Evolutionary conservation across 495 filamentous ascomycete species (phyloP).

Genomic region (Cryomyces minteri): DNA sequence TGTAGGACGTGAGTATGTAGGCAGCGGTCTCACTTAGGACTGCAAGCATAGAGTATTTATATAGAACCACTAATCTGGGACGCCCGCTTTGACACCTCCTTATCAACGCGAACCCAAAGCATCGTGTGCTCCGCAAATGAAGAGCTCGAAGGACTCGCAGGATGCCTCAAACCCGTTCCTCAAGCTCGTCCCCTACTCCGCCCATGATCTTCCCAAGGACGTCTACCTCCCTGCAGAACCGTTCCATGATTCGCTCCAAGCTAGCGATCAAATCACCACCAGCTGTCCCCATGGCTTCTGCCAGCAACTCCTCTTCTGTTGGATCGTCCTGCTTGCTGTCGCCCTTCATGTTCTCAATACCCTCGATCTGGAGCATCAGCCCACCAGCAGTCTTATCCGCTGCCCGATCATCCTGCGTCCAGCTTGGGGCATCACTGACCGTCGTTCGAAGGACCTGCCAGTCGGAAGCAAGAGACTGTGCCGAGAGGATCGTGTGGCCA

Average conservation of each 20-base stretch:
- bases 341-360: background rate
- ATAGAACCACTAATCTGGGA: too few relatives aligned
- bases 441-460: constrained; percentile 17
- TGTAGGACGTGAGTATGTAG: too few relatives aligned
- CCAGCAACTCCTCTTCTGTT: constrained; percentile 3
- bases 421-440: constrained; percentile 15
- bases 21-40: too few relatives aligned
- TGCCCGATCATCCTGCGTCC: constrained; percentile 9
- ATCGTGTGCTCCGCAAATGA: too few relatives aligned
- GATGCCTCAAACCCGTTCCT: background rate
- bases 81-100: too few relatives aligned
- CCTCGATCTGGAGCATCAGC: constrained; percentile 17
- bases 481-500: constrained; percentile 13
- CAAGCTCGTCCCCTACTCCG: constrained; percentile 1
- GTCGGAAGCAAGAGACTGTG: constrained; percentile 14
- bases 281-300: constrained; percentile 5
- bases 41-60: too few relatives aligned
- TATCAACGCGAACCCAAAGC: too few relatives aligned
- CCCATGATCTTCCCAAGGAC: constrained; percentile 11
- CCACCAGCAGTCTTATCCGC: constrained; percentile 3
- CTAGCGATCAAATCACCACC: constrained; percentile 10
- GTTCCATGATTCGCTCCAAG: constrained; percentile 7
- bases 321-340: background rate
- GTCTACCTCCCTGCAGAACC: constrained; percentile 8
- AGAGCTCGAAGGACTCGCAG: too few relatives aligned